Conservation (phyloP, 2,329 filamentous ascomycete genomes). For the Setomelanomma holmii region DNA sequence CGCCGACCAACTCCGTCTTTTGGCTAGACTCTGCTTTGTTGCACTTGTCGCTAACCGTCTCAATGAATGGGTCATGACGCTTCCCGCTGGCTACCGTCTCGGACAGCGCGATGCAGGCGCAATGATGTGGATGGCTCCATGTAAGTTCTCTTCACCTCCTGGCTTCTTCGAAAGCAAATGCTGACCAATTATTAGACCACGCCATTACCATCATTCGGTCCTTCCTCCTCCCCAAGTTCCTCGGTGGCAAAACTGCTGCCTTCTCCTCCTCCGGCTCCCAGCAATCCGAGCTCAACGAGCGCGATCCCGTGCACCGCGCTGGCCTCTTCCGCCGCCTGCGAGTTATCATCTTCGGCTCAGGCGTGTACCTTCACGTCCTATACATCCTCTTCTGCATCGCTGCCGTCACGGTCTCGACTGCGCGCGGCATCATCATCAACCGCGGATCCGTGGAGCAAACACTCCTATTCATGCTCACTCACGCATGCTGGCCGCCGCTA, state of each 20-base stretch:
- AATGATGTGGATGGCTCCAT: constrained; percentile 15
- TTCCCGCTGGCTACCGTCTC: constrained; percentile 12
- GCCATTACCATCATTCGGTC: constrained; percentile 12
- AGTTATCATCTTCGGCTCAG: constrained; percentile 12
- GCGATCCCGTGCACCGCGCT: constrained; percentile 6
- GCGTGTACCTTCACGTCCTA: constrained; percentile 8
- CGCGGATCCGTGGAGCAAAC: constrained; percentile 8
- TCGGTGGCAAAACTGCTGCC: constrained; percentile 10
- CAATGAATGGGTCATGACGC: constrained; percentile 10
- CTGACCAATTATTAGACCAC: constrained; percentile 5
- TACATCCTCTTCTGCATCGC: constrained; percentile 10
- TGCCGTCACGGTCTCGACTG: constrained; percentile 7
- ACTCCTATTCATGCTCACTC: constrained; percentile 10
- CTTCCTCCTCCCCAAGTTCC: constrained; percentile 10
- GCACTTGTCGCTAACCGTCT: constrained; percentile 8
- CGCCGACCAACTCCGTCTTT: constrained; percentile 5
- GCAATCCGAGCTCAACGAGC: constrained; percentile 9
- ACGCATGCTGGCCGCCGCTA: constrained; percentile 12
- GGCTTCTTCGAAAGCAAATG: neutral
- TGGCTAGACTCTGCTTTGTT: constrained; percentile 6
- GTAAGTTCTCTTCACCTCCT: constrained; percentile 1
- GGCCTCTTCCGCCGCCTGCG: constrained; percentile 8
- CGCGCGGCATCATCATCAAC: constrained; percentile 11
- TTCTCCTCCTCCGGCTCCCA: constrained; percentile 11
- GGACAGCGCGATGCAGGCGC: constrained; percentile 9